These are phyloP conservation scores for Kokia cookei DNA, from an alignment of 441 rosid genomes.

Conservation along the genomic window DNA sequence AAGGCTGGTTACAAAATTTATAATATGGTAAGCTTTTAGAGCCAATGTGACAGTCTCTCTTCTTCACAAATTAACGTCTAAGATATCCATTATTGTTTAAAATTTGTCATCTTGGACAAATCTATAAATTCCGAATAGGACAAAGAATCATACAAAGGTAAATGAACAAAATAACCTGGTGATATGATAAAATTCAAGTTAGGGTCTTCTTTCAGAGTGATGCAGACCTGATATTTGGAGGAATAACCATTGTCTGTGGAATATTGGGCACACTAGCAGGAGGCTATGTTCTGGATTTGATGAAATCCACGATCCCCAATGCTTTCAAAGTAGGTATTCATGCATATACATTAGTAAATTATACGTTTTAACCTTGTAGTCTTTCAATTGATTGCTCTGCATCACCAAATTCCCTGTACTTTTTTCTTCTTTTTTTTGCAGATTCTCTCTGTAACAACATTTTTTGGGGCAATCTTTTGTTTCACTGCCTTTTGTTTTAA, in stretches of 20 bases:
- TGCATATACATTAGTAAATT: neutral
- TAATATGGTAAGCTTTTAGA: slow-evolving; percentile 19
- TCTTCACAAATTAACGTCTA: neutral
- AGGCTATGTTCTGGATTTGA: slow-evolving; percentile 60
- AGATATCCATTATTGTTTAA: neutral
- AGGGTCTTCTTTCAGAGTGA: slow-evolving; percentile 38
- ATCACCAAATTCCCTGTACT: neutral
- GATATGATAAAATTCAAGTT: slow-evolving; percentile 12
- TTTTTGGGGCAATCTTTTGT: slow-evolving; percentile 76
- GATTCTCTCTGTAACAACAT: slow-evolving; percentile 73
- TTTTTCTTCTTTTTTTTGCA: slow-evolving; percentile 30
- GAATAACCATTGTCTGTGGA: slow-evolving; percentile 78
- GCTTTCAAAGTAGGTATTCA: slow-evolving; percentile 69
- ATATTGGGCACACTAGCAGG: slow-evolving; percentile 83
- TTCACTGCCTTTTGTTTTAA: slow-evolving; percentile 79
- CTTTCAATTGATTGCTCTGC: neutral
- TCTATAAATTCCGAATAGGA: neutral
- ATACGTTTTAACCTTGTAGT: neutral
- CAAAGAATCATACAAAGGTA: neutral
- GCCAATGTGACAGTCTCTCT: neutral
- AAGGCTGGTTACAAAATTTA: slow-evolving; percentile 89
- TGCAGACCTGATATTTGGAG: slow-evolving; percentile 94
- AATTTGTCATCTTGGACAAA: neutral
- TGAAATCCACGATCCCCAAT: slow-evolving; percentile 72
- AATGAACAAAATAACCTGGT: neutral